Conservation (phyloP, 805 yeast species). For the Limtongozyma cylindracea region DNA sequence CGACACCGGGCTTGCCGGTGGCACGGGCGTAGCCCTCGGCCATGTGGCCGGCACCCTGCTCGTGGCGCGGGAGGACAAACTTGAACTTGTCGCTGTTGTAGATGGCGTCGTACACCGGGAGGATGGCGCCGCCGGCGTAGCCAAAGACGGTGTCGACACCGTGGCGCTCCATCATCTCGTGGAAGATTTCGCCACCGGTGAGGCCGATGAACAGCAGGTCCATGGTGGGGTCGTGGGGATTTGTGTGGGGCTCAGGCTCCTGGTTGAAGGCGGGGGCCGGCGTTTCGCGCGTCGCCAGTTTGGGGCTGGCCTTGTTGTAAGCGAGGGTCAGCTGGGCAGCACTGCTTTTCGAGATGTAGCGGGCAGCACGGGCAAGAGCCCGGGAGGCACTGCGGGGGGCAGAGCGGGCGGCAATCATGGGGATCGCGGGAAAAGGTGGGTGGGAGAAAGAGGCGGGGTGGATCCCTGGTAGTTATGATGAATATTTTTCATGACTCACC, state of each 20-base stretch:
- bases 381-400: not conserved
- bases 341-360: slow-evolving; percentile 1
- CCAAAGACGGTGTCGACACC: slow-evolving; percentile 92
- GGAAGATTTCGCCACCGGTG: slow-evolving; percentile 97
- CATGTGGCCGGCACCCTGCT: slow-evolving; percentile 99
- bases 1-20: slow-evolving; percentile 90
- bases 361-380: not conserved
- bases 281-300: slow-evolving; percentile 8
- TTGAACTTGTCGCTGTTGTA: slow-evolving; percentile 73
- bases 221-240: slow-evolving; percentile 11
- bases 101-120: slow-evolving; percentile 95
- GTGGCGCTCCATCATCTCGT: slow-evolving; percentile 95
- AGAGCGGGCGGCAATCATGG: not conserved
- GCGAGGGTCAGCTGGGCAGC: slow-evolving; percentile 7
- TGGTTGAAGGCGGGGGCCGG: slow-evolving; percentile 28
- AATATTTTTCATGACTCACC: no score
- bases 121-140: slow-evolving; percentile 96
- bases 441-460: no score
- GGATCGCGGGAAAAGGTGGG: not conserved
- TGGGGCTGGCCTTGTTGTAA: slow-evolving; percentile 5
- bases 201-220: slow-evolving; percentile 83
- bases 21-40: slow-evolving; percentile 98
- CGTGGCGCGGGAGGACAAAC: slow-evolving; percentile 87
- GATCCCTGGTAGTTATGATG: no score
- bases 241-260: slow-evolving; percentile 2